phyloP scores from a whole-genome alignment of 2,329 filamentous ascomycete genomes.

The Colletotrichum higginsianum region DNA sequence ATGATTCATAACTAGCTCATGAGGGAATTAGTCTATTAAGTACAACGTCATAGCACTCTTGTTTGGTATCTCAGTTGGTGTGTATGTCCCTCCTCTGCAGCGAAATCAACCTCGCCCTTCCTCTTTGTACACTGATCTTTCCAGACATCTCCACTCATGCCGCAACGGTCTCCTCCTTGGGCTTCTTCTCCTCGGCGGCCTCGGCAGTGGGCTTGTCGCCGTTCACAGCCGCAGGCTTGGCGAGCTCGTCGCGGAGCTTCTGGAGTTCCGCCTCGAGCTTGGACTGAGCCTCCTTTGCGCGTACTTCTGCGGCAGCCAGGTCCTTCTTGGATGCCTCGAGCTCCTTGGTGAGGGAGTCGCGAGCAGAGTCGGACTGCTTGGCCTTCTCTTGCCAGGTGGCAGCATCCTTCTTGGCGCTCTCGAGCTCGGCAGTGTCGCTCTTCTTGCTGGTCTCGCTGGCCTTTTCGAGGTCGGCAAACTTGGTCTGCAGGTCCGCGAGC shows the following conservation, averaged over 20 bases:
- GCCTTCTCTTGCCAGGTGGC: constrained; percentile 34
- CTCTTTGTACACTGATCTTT: constrained; percentile 31
- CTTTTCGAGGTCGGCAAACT: constrained; percentile 35
- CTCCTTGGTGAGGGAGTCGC: constrained; percentile 38
- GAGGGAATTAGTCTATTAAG: constrained; percentile 33
- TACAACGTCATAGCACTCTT: constrained; percentile 26
- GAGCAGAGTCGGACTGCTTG: constrained; percentile 19
- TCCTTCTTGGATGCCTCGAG: constrained; percentile 47
- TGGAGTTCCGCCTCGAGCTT: constrained; percentile 44
- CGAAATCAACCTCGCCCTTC: constrained; percentile 1
- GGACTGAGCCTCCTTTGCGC: constrained; percentile 39
- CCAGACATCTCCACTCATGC: constrained; percentile 17
- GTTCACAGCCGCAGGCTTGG: constrained; percentile 55
- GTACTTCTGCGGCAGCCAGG: constrained; percentile 43
- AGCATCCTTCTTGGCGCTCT: constrained; percentile 37
- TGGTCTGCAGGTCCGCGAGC: constrained; percentile 24
- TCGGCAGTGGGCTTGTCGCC: constrained; percentile 55
- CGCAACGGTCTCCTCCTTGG: constrained; percentile 43
- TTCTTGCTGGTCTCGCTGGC: constrained; percentile 27
- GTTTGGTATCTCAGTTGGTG: constrained; percentile 26
- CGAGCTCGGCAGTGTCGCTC: constrained; percentile 25
- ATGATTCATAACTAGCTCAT: constrained; percentile 34
- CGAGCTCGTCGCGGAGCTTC: constrained; percentile 51
- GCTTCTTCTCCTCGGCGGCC: constrained; percentile 24
- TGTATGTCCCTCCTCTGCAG: constrained; percentile 2